Conservation (phyloP, 805 yeast genomes). For the Starmera pachycereana region DNA sequence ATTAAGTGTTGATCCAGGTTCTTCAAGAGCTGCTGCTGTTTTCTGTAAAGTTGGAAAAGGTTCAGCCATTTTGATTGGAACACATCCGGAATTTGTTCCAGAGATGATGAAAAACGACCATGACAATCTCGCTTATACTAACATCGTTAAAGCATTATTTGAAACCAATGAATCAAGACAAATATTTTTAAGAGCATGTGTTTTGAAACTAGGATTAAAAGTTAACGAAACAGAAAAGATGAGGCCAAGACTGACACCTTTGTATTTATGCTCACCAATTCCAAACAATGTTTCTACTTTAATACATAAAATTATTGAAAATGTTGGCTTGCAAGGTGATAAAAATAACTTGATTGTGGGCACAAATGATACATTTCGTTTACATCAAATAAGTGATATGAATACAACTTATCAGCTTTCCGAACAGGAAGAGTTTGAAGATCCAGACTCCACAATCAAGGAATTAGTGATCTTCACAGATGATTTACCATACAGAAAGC, state of each 20-base stretch:
- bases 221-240: slow-evolving; percentile 45
- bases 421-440: slow-evolving; percentile 31
- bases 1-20: slow-evolving; percentile 37
- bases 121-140: slow-evolving; percentile 19
- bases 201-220: slow-evolving; percentile 53
- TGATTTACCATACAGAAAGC: slow-evolving; percentile 35
- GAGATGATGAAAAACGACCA: slow-evolving; percentile 29
- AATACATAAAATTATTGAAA: slow-evolving; percentile 19
- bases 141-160: slow-evolving; percentile 30
- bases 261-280: slow-evolving; percentile 38
- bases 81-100: slow-evolving; percentile 83
- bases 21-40: slow-evolving; percentile 58
- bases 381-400: slow-evolving; percentile 30
- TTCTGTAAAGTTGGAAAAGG: slow-evolving; percentile 65
- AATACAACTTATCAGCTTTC: slow-evolving; percentile 11
- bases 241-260: slow-evolving; percentile 62
- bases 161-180: slow-evolving; percentile 38
- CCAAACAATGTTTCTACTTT: slow-evolving; percentile 22
- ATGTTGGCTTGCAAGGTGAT: slow-evolving; percentile 25
- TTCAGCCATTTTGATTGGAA: slow-evolving; percentile 64
- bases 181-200: slow-evolving; percentile 43
- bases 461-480: slow-evolving; percentile 40
- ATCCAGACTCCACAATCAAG: slow-evolving; percentile 46
- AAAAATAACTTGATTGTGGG: slow-evolving; percentile 36
- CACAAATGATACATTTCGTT: slow-evolving; percentile 43